Conservation (phyloP, 2,329 filamentous ascomycete species). For the Verticillium zaregamsianum region DNA sequence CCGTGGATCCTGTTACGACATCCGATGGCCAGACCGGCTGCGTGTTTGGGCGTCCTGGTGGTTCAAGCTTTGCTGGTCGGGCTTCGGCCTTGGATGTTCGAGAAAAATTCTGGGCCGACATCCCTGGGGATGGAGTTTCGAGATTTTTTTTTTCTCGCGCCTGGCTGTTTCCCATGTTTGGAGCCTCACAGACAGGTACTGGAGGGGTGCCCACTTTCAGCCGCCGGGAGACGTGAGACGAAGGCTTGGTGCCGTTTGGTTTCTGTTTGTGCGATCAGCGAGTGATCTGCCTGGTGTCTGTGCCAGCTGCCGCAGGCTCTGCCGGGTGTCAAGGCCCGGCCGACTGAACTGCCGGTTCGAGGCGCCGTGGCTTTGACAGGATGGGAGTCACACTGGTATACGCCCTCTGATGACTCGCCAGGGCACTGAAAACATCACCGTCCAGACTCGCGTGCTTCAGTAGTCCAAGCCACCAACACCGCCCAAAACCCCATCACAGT, state of each 20-base stretch:
- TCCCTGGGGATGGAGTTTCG: not conserved
- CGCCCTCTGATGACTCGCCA: not conserved
- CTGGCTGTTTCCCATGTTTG: not conserved
- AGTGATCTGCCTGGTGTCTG: not conserved
- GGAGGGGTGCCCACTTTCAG: conserved; percentile 8
- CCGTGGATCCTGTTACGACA: not conserved
- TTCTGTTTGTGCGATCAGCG: not conserved
- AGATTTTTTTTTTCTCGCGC: not conserved
- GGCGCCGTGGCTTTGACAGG: not conserved
- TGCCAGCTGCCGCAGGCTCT: not conserved
- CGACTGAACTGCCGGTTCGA: too few relatives aligned
- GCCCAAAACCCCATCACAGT: not conserved
- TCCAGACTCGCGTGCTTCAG: not conserved
- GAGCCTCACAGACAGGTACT: not conserved
- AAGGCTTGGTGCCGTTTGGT: conserved; percentile 3
- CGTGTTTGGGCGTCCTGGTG: not conserved
- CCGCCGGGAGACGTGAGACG: conserved; percentile 10
- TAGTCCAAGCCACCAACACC: not conserved
- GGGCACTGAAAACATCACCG: not conserved
- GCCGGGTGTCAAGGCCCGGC: too few relatives aligned
- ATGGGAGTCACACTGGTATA: not conserved
- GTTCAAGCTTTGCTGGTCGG: not conserved
- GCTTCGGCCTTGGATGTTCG: not conserved
- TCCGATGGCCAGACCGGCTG: not conserved
- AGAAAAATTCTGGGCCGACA: not conserved